Evolutionary conservation across 2,329 filamentous ascomycete genomes (phyloP).

Genomic region (Coniochaeta prunicola): DNA sequence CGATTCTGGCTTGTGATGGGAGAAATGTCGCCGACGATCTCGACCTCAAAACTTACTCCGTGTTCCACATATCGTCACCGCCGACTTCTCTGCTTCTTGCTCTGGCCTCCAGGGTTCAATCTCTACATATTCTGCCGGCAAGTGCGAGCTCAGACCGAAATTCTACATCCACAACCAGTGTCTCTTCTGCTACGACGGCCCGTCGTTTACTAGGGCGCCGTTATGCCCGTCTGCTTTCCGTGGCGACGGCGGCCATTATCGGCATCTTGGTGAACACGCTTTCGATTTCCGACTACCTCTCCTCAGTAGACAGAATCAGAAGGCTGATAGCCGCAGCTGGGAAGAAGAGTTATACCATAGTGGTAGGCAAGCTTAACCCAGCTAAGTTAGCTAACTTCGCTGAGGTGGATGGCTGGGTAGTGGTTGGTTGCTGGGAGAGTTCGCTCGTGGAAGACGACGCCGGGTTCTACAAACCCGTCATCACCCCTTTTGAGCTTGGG

Average conservation of each 20-base stretch:
- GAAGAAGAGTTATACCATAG: slow-evolving; percentile 94
- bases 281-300: slow-evolving; percentile 82
- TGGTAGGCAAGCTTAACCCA: slow-evolving; percentile 92
- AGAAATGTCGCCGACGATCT: slow-evolving; percentile 27
- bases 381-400: slow-evolving; percentile 96
- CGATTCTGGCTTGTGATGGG: slow-evolving; percentile 31
- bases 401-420: slow-evolving; percentile 93
- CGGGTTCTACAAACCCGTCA: slow-evolving; percentile 79
- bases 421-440: slow-evolving; percentile 97
- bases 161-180: slow-evolving; percentile 34
- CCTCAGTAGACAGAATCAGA: slow-evolving; percentile 68
- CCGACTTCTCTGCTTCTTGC: slow-evolving; percentile 79
- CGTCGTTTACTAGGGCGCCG: slow-evolving; percentile 65
- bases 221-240: slow-evolving; percentile 76
- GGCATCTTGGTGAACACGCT: slow-evolving; percentile 96
- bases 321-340: slow-evolving; percentile 67
- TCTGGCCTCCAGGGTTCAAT: slow-evolving; percentile 72
- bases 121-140: slow-evolving; percentile 71
- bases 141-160: slow-evolving; percentile 8
- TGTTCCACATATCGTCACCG: slow-evolving; percentile 82
- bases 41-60: slow-evolving; percentile 57
- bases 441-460: slow-evolving; percentile 76
- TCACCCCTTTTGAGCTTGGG: slow-evolving; percentile 91
- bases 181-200: slow-evolving; percentile 40
- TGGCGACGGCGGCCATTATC: slow-evolving; percentile 76